A percentile compares a stretch with the other conserved stretches of the same genome.
Evolutionary conservation across 2,329 filamentous ascomycete genomes (phyloP).

Genomic region (Sclerotinia minor): DNA sequence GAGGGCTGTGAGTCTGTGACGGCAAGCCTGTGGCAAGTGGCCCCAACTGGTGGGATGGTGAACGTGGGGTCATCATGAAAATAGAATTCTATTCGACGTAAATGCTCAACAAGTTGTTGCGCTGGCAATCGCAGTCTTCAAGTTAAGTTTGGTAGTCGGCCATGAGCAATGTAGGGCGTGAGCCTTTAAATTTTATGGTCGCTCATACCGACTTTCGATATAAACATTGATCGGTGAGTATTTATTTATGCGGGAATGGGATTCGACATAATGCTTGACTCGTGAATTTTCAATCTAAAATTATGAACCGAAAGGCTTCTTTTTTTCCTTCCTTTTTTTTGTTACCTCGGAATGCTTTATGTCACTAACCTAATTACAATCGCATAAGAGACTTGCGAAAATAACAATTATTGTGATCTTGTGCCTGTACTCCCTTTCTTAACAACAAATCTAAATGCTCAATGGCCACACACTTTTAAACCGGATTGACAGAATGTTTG

Average conservation of each 20-base stretch:
- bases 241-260: constrained; percentile 10
- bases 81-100: not conserved
- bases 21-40: constrained; percentile 9
- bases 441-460: not conserved
- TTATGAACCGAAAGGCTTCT: not conserved
- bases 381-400: too few species aligned
- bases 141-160: not conserved
- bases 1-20: not conserved
- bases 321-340: not conserved
- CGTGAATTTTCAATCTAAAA: not conserved
- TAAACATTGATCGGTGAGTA: not conserved
- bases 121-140: constrained; percentile 5
- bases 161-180: not conserved
- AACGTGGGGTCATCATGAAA: not conserved
- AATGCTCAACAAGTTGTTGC: constrained; percentile 8
- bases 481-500: not conserved
- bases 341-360: not conserved
- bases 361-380: too few species aligned
- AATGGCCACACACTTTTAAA: not conserved
- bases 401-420: not conserved
- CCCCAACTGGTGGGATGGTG: constrained; percentile 12
- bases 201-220: constrained; percentile 14
- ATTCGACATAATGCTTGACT: constrained; percentile 2
- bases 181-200: not conserved
- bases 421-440: not conserved